These are phyloP conservation scores for Exutisphaerella laricina DNA, from an alignment of 2,329 filamentous ascomycete genomes.

Conservation along the genomic window DNA sequence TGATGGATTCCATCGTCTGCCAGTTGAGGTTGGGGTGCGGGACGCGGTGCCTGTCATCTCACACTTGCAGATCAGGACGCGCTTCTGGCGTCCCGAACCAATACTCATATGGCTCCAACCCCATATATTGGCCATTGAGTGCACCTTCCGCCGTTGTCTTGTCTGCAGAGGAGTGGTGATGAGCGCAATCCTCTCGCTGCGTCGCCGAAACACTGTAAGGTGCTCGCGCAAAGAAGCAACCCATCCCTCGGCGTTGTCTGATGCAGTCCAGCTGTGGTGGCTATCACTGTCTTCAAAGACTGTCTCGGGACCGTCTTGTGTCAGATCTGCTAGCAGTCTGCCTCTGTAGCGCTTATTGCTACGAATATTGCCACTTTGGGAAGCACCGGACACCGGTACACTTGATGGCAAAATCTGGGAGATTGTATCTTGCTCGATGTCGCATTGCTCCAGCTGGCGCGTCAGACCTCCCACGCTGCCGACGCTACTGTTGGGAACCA, in stretches of 20 bases:
- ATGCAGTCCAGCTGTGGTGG: slow-evolving; percentile 17
- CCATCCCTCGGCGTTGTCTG: slow-evolving; percentile 15
- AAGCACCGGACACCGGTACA: neutral
- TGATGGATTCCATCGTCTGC: slow-evolving; percentile 15
- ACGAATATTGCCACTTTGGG: neutral
- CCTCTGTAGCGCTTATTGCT: slow-evolving; percentile 2
- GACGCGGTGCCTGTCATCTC: slow-evolving; percentile 6
- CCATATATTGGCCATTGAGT: slow-evolving; percentile 17
- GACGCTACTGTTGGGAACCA: neutral
- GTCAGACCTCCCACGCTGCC: slow-evolving; percentile 1
- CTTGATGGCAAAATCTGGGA: no score
- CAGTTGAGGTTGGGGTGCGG: neutral
- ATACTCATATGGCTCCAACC: slow-evolving; percentile 18
- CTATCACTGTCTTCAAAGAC: slow-evolving; percentile 18
- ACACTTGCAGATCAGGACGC: slow-evolving; percentile 16
- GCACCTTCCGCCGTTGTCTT: slow-evolving; percentile 15
- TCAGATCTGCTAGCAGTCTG: slow-evolving; percentile 11
- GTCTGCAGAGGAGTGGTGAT: slow-evolving; percentile 14
- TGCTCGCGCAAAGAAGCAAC: slow-evolving; percentile 9
- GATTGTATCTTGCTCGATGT: neutral
- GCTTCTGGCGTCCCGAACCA: slow-evolving; percentile 12
- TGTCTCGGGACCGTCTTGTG: slow-evolving; percentile 7
- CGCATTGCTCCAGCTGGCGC: neutral
- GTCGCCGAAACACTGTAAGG: slow-evolving; percentile 12
- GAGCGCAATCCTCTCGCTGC: slow-evolving; percentile 9